Base-by-base conservation (phyloP, 495 filamentous ascomycete species). In the Penicillium mononematosum region DNA sequence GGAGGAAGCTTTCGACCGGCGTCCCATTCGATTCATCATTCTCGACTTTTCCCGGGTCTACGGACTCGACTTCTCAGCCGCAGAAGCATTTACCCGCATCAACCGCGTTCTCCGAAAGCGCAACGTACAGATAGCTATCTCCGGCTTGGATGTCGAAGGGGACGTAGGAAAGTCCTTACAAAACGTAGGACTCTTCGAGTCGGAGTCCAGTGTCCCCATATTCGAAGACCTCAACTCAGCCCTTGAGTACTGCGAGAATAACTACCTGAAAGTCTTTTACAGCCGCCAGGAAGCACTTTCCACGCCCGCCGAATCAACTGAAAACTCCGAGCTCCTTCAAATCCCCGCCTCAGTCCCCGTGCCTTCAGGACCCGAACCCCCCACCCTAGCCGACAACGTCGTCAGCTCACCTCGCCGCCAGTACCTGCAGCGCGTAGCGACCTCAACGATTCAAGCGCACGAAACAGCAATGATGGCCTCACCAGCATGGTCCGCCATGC, bases 31-130 rank as follows among this genome's bases (percentile, higher is more conserved):
- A 56, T 98, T 88, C 69, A 74, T 98, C 43, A 85, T 98, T n/a
- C 75, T 98, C 41, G 94, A 98, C 64, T 81, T 98, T 54, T 82
- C 83, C 61, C 85, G 92, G 55, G 93, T 98, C 61, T 92, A 90
- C 16, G 94, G 94, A 9, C 76, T 98, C 22, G 94, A 98, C 72
- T 98, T 94, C 70, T 97, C 93, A 1, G 92, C 95, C 10, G 92
- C 91, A 5, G 94, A 98, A 69, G 92, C 88, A 0, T 97, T 98
- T 68, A 92, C 88, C 34, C 87, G 92, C 42, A 91, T 97, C 71
- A 92, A 90, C 65, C 85, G 94, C 31, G 79, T 97, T 34, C 78
- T 96, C 10, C 71, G 83, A 45, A 79, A 81, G 39, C 87, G 86
- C 65, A 83, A 85, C 42, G 87, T 98, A 27, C 81, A 86, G 55